Base-by-base conservation (phyloP, 1,284 basidiomycete genomes). In the Microbotryum intermedium region DNA sequence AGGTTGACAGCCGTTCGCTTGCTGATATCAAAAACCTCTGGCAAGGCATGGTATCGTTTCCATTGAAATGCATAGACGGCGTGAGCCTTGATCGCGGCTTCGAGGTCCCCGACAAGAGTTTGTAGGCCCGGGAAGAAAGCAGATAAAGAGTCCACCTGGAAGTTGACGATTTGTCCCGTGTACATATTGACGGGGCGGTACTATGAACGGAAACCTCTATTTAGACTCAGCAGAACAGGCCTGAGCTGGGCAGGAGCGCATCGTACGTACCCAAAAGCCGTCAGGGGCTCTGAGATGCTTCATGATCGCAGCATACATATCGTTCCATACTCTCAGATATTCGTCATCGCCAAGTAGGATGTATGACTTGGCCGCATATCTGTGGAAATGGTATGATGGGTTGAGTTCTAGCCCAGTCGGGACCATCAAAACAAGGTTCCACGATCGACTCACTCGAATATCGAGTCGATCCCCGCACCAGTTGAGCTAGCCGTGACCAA, bases 401-500 rank as follows among this genome's bases (percentile, higher is more conserved):
- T 39, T 18, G 13, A 39, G 34, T 18, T 39, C 34, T 16, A 11
- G 34, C 34, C 34, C 34, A 16, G 34, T 16, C 34, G 13, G 1
- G 28, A 21, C 10, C 26, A 9, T 43, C 21, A 6, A 34, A 8
- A 28, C 6, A 3, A 44, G 6, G 28, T 50, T 6, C 21, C 49
- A 56, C 10, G 21, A 50, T 16, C 5, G 86, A 88, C 72, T 88
- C 89, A 94, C 75, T 97, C 92, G 72, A 87, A 92, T 73, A 92
- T 94, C 10, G 88, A 91, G 73, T 95, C 91, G 54, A 93, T 85
- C 1, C 92, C 92, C 16, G 92, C 92, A 29, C 92, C 91, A 42
- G 92, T 87, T 6, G 87, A 83, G 39, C 84, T 85, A 6, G 86
- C 62, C 3, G 54, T 63, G 29, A 71, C 67, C 13, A 71, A 57